phyloP scores from a whole-genome alignment of 129 eudicot species.

The Kitagawia praeruptora region DNA sequence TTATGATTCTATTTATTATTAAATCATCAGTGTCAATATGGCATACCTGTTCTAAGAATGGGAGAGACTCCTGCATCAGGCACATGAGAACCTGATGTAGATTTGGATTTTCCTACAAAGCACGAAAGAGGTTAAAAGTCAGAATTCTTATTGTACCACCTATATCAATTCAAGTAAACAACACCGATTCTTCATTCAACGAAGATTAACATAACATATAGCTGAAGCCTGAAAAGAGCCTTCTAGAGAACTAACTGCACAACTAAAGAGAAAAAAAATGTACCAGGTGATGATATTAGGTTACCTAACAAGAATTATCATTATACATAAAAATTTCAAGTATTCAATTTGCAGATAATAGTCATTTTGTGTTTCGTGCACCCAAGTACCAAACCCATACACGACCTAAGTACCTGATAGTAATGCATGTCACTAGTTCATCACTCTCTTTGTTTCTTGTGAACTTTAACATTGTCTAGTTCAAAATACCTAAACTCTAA shows the following conservation, averaged over 20 bases:
- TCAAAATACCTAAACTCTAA: no score
- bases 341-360: no score
- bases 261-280: background rate
- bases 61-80: slow-evolving; percentile 13
- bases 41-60: slow-evolving; percentile 6
- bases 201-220: background rate
- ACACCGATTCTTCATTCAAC: background rate
- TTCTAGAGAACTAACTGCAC: background rate
- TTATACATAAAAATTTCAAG: no score
- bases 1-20: background rate
- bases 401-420: background rate
- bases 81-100: background rate
- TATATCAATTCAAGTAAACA: background rate
- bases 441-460: no score
- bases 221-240: background rate
- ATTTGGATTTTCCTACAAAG: slow-evolving; percentile 5
- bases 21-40: background rate
- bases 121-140: background rate
- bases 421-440: background rate
- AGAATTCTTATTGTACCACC: background rate
- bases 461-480: no score
- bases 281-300: no score
- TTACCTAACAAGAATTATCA: background rate
- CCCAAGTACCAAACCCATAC: no score
- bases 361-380: no score